Conservation (phyloP, 495 filamentous ascomycete species). For the Aspergillus bridgeri region DNA sequence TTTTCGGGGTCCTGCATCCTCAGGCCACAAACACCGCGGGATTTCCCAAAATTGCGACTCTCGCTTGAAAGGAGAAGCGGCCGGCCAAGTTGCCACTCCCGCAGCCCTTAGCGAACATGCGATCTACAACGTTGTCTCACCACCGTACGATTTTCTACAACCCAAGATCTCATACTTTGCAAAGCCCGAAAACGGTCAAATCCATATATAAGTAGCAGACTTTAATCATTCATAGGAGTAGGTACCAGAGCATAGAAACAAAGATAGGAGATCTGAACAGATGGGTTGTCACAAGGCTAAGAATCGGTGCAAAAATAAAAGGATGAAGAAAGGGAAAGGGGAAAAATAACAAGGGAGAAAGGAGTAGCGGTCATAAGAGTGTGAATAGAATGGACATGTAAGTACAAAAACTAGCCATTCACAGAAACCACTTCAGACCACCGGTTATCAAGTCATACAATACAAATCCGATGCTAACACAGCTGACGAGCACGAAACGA, state of each 20-base stretch:
- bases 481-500: constrained; percentile 10
- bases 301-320: background rate
- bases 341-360: constrained; percentile 2
- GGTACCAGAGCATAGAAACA: constrained; percentile 9
- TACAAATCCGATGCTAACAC: constrained; percentile 19
- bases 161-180: background rate
- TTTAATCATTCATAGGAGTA: background rate
- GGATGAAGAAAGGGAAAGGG: background rate
- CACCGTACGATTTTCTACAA: background rate
- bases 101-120: no score
- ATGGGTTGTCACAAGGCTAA: constrained; percentile 13
- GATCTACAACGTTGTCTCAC: background rate
- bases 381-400: background rate
- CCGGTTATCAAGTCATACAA: constrained; percentile 7
- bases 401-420: background rate
- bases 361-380: background rate
- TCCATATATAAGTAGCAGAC: background rate
- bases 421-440: background rate
- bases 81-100: no score
- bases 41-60: background rate
- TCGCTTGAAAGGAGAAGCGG: no score
- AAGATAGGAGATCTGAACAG: constrained; percentile 10
- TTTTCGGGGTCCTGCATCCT: background rate
- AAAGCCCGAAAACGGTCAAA: background rate
- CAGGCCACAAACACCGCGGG: background rate